Evolutionary conservation across 306 rosid species (phyloP).

Genomic region (Trichosanthes truncata): DNA sequence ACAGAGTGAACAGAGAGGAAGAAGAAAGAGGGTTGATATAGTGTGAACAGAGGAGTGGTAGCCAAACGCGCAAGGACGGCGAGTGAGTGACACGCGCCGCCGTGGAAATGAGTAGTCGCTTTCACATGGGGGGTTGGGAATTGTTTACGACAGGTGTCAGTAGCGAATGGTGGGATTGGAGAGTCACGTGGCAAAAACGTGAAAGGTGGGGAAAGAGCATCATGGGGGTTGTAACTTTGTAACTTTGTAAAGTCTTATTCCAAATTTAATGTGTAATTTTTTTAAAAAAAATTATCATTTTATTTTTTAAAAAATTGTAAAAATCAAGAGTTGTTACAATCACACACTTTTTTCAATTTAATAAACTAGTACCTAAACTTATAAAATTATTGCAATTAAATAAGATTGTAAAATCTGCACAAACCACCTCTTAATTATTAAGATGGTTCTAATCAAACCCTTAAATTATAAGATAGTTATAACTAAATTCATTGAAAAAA

Average conservation of each 20-base stretch:
- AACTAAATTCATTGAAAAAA: too few relatives aligned
- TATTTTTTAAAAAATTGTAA: too few relatives aligned
- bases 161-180: neutral
- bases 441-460: too few relatives aligned
- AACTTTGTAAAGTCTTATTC: neutral
- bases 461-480: too few relatives aligned
- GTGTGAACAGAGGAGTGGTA: neutral
- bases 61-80: neutral
- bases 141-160: constrained; percentile 3
- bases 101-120: neutral
- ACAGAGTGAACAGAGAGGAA: neutral
- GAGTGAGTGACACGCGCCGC: constrained; percentile 16
- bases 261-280: neutral
- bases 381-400: too few relatives aligned
- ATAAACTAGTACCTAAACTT: too few relatives aligned
- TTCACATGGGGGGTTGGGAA: constrained; percentile 29
- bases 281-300: too few relatives aligned
- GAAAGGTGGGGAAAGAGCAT: constrained; percentile 32
- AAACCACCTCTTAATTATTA: too few relatives aligned
- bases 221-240: neutral
- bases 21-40: neutral
- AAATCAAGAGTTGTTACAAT: too few relatives aligned
- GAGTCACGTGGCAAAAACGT: constrained; percentile 52
- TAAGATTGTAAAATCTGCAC: too few relatives aligned
- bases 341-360: too few relatives aligned